Base-by-base conservation (phyloP, 164 flowering plant genomes). In the Aristolochia fimbriata region DNA sequence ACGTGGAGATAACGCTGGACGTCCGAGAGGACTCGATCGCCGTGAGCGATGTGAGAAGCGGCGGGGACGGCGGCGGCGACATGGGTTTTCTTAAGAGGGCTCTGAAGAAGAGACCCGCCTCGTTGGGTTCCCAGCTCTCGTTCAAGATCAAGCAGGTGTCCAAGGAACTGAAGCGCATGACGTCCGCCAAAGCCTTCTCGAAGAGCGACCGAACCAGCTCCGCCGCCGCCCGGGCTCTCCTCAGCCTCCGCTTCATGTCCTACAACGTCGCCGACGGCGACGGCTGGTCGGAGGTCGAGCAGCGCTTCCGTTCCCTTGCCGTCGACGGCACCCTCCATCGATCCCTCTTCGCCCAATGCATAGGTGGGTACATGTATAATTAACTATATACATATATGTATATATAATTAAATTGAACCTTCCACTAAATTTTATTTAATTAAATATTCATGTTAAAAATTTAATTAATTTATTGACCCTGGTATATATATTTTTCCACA, bases 241-340 rank as follows among this genome's bases (percentile, higher is more conserved):
- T 73, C 47, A 92, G 98, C 13, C 85, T 93, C 61, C 84, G 87
- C 81, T 93, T 93, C 75, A 84, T 93, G 54, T 72, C 78, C 70
- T 81, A 83, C 63, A 74, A 79, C 2, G 91, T 78, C 22, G 84
- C 80, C 24, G 84, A 81, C 24, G 73, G 70, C 6, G 76, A 79
- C n/a, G 89, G 88, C 7, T 90, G 98, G 98, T 13, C 67, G 0
- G 76, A 74, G 19, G 77, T 84, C 21, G 89, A 81, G 68, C 68
- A 63, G 52, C 59, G 77, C 47, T 84, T 81, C 62, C 54, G 78
- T 23, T 72, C 70, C 10, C 65, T 80, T 76, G 20, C 76, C 65
- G 24, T 61, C 65, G 58, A 76, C 55, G 81, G 80, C 24, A 22
- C 67, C 66, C 76, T 80, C 0, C 77, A 72, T 11, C 68, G 75